Conservation (phyloP, 345 rosid genomes). For the Heritiera fomes region DNA sequence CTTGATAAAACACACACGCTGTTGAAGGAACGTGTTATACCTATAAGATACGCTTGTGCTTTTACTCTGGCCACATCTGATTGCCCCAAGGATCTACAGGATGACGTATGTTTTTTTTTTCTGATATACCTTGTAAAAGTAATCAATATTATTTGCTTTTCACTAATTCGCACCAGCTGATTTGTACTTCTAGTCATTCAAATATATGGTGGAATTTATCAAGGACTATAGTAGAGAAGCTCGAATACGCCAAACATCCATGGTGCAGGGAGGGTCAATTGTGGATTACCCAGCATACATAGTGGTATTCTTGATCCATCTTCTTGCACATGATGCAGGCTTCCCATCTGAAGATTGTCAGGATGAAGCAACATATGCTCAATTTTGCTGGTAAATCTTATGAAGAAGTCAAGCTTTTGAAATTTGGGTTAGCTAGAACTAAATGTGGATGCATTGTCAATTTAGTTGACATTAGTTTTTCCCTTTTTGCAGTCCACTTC, state of each 20-base stretch:
- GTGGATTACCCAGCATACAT: conserved; percentile 70
- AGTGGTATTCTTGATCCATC: conserved; percentile 75
- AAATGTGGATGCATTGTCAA: conserved; percentile 17
- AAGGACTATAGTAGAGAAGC: conserved; percentile 55
- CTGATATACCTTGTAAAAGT: conserved; percentile 15
- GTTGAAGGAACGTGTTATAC: conserved; percentile 59
- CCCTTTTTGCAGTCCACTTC: conserved; percentile 71
- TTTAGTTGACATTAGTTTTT: conserved; percentile 20
- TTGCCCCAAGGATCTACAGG: conserved; percentile 56
- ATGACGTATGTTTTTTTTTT: conserved; percentile 50
- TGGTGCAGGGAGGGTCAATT: conserved; percentile 45
- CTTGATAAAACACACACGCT: conserved; percentile 65
- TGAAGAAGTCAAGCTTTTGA: conserved; percentile 9
- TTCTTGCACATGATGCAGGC: conserved; percentile 70
- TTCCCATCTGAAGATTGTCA: conserved; percentile 70
- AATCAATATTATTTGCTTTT: conserved; percentile 1
- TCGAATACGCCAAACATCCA: conserved; percentile 43
- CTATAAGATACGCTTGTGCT: conserved; percentile 83
- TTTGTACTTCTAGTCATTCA: conserved; percentile 49
- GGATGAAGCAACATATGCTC: conserved; percentile 65
- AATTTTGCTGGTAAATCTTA: conserved; percentile 59
- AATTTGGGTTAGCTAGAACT: background rate
- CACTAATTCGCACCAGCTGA: conserved; percentile 28
- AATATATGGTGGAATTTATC: conserved; percentile 71
- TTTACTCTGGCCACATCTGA: conserved; percentile 62